Percentiles rank a stretch among this genome's conserved stretches.
These are phyloP conservation scores for Theobroma grandiflorum DNA, from an alignment of 441 rosid species.

Conservation along the genomic window DNA sequence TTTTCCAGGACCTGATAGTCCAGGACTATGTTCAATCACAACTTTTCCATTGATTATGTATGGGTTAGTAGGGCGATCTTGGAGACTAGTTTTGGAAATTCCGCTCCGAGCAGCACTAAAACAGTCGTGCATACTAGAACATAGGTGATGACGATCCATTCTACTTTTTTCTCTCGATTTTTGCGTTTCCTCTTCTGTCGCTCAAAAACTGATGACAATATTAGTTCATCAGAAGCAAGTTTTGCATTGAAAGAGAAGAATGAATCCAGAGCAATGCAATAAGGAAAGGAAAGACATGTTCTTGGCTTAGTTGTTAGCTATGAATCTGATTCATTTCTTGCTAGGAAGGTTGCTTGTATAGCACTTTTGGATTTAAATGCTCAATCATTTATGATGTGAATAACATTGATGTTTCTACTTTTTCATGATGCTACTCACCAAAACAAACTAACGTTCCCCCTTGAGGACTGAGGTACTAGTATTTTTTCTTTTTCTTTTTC, in stretches of 20 bases:
- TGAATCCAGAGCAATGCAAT: background rate
- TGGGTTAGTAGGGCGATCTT: constrained; percentile 19
- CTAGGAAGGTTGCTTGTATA: constrained; percentile 36
- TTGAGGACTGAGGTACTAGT: too few species aligned
- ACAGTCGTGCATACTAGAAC: constrained; percentile 33
- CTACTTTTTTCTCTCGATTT: constrained; percentile 6
- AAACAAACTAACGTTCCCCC: too few species aligned
- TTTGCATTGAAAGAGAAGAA: background rate
- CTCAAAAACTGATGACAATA: background rate
- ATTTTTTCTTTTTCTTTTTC: too few species aligned
- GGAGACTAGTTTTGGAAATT: background rate
- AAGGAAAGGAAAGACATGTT: constrained; percentile 1
- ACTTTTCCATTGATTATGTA: constrained; percentile 49
- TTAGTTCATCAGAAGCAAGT: background rate
- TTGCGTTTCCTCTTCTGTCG: background rate
- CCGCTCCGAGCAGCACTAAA: constrained; percentile 25
- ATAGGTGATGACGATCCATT: constrained; percentile 22
- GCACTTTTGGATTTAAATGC: constrained; percentile 22
- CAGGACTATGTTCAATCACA: constrained; percentile 41
- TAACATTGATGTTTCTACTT: background rate
- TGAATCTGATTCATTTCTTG: constrained; percentile 41
- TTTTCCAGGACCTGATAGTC: constrained; percentile 59
- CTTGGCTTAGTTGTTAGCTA: constrained; percentile 36
- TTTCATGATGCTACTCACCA: background rate
- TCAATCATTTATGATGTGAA: background rate